Base-by-base conservation (phyloP, 176 grass and related monocot species). In the Poa annua region DNA sequence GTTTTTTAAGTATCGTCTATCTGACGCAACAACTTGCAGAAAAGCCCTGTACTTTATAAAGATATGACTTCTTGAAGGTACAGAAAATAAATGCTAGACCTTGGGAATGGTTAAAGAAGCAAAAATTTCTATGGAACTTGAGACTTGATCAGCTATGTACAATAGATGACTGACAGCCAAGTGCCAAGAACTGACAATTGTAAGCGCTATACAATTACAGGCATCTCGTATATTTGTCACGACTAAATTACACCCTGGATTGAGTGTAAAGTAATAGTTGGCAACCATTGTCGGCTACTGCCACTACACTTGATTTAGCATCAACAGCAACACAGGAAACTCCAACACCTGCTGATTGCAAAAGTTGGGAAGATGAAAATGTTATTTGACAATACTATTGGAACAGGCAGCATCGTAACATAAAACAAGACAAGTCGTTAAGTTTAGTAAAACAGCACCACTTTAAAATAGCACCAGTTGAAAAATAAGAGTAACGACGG, bases 271-370 rank as follows among this genome's bases (percentile, higher is more conserved):
- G 66, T 63, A 85, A 67, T 32, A 93, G 9, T 69, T 86, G 78
- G 52, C 81, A 83, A 56, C 65, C 71, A 59, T 85, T 85, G 50
- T 90, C 91, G 50, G 88, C 85, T 60, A 90, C 91, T 20, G 85
- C 91, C 61, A 93, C 76, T 49, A 68, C 66, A 69, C 88, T 79
- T 87, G 88, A 90, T 83, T 83, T 55, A 34, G 74, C 73, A 70
- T 90, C 88, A 66, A 88, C 67, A 39, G 78, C 50, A 19, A 86
- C 66, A 74, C 88, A 85, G 11, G 85, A 85, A 22, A 93, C 53
- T 66, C 44, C 70, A 50, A 54, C 85, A 84, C 74, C 88, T 93
- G 60, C 88, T 93, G 44, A 54, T 85, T 57, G 6, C 15, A 84
- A 39, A 34, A 71, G 36, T 75, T 44, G 39, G 22, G 47, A 79